These are phyloP conservation scores for Alnus glutinosa DNA, from an alignment of 306 rosid species.

Conservation along the genomic window DNA sequence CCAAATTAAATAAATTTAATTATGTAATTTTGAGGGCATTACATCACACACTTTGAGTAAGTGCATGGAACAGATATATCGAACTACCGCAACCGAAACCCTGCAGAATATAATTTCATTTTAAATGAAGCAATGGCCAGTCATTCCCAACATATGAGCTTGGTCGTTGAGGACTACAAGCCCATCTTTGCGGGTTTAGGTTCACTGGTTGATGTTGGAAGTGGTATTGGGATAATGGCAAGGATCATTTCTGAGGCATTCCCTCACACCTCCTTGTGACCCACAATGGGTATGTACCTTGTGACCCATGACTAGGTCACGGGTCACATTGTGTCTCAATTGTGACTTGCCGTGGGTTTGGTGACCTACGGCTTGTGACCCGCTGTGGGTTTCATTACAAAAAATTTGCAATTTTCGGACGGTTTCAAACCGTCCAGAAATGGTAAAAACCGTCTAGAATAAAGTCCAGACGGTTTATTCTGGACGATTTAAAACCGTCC, in stretches of 20 bases:
- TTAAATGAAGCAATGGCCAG: constrained; percentile 46
- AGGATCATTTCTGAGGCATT: constrained; percentile 38
- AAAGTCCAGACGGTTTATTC: too few species aligned
- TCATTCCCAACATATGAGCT: constrained; percentile 47
- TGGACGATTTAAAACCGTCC: too few species aligned
- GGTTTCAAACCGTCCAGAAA: too few species aligned
- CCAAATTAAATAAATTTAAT: background rate
- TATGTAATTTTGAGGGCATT: too few species aligned
- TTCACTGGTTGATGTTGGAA: constrained; percentile 43
- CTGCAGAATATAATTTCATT: background rate
- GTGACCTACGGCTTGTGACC: too few species aligned
- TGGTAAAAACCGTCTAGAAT: too few species aligned
- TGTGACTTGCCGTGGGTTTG: too few species aligned
- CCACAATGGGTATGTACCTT: too few species aligned
- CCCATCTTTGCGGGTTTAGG: constrained; percentile 45
- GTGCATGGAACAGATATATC: constrained; percentile 37
- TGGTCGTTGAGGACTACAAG: constrained; percentile 33
- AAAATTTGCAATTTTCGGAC: too few species aligned
- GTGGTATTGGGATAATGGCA: constrained; percentile 29
- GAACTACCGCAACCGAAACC: constrained; percentile 26
- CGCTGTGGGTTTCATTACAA: too few species aligned
- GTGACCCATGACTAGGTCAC: too few species aligned
- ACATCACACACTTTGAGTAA: constrained; percentile 9
- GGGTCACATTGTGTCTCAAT: too few species aligned
- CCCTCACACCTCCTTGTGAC: constrained; percentile 42